Evolutionary conservation across 192 early-diverging fungal genomes (phyloP).

Genomic region (Coemansia sp.): DNA sequence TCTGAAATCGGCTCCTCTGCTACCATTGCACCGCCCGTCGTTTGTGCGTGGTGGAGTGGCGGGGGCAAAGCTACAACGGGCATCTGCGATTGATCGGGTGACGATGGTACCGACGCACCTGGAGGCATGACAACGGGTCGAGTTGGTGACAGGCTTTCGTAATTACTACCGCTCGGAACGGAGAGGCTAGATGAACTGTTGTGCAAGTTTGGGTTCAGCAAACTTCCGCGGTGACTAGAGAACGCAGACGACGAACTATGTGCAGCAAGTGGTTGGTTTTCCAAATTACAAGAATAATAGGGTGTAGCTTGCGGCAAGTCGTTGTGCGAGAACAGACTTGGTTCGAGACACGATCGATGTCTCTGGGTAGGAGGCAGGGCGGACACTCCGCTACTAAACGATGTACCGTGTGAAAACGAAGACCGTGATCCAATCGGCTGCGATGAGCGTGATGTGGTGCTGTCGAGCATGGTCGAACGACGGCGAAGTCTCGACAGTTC

Average conservation of each 20-base stretch:
- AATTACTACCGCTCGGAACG: neutral
- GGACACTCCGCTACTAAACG: neutral
- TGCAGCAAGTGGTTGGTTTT: neutral
- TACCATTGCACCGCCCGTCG: neutral
- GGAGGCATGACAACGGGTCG: neutral
- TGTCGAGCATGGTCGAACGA: constrained; percentile 37
- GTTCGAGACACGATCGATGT: constrained; percentile 3
- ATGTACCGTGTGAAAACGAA: constrained; percentile 3
- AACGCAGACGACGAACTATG: neutral
- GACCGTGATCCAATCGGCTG: neutral
- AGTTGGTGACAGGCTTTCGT: neutral
- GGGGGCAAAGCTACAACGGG: neutral
- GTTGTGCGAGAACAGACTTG: neutral
- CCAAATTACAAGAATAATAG: no score
- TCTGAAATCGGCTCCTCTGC: constrained; percentile 2
- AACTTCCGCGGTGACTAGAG: constrained; percentile 24
- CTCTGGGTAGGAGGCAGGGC: neutral
- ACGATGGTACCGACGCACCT: neutral
- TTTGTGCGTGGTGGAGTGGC: neutral
- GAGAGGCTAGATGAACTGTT: neutral
- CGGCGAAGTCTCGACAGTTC: constrained; percentile 73
- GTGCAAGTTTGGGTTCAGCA: constrained; percentile 22
- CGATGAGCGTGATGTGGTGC: no score
- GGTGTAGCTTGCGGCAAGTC: no score
- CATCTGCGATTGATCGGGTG: neutral